Evolutionary conservation across 352 stramenopile species (phyloP).

Genomic region (Globisporangium radiosum): DNA sequence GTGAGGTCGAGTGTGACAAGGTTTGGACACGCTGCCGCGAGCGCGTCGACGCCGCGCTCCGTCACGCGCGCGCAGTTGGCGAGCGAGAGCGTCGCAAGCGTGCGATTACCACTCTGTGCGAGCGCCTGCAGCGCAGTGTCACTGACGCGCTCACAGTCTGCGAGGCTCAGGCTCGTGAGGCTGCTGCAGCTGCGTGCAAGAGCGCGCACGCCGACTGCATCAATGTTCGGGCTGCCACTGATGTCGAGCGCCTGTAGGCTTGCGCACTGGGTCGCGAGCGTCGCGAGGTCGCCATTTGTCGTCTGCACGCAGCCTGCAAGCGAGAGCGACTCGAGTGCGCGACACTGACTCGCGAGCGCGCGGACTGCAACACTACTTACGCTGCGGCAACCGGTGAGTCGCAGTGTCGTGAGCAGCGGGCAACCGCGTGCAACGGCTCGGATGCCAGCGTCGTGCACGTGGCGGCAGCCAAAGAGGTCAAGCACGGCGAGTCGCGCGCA

Average conservation of each 20-base stretch:
- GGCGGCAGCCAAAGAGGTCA: constrained; percentile 84
- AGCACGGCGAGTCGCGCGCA: constrained; percentile 72
- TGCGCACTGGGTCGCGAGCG: constrained; percentile 43
- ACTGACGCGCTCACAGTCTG: constrained; percentile 63
- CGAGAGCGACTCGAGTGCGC: constrained; percentile 65
- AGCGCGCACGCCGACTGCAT: constrained; percentile 42
- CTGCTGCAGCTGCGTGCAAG: constrained; percentile 50
- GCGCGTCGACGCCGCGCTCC: constrained; percentile 54
- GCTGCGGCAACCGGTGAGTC: constrained; percentile 79
- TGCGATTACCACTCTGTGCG: constrained; percentile 9
- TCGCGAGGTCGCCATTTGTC: constrained; percentile 61
- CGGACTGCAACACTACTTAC: constrained; percentile 73
- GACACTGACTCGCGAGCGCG: constrained; percentile 67
- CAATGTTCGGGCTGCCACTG: constrained; percentile 65
- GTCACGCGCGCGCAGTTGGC: constrained; percentile 65
- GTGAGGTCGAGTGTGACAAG: constrained; percentile 86
- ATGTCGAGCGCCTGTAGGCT: constrained; percentile 61
- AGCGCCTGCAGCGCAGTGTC: constrained; percentile 61
- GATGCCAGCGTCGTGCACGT: constrained; percentile 80
- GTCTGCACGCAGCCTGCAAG: constrained; percentile 80
- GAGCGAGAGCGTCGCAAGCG: constrained; percentile 49
- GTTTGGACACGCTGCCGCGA: constrained; percentile 54
- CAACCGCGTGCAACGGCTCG: constrained; percentile 81
- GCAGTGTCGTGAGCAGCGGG: constrained; percentile 74
- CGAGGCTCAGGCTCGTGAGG: constrained; percentile 70